Percentiles rank a stretch among this genome's conserved stretches.
phyloP scores from a whole-genome alignment of 2,329 filamentous ascomycete genomes.

The Grosmannia clavigera region DNA sequence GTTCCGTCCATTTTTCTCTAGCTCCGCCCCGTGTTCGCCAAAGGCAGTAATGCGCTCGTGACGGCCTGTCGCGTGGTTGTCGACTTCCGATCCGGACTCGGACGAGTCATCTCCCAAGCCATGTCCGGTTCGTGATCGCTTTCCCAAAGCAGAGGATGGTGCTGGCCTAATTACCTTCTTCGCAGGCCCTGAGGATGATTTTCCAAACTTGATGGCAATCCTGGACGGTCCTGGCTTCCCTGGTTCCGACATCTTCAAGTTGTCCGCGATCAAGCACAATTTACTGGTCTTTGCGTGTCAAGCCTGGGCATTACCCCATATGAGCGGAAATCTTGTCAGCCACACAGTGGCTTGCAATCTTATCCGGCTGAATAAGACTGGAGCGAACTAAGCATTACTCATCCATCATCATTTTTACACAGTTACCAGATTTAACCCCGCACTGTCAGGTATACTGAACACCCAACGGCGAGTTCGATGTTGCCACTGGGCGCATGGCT shows the following conservation, averaged over 20 bases:
- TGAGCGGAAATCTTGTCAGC: neutral
- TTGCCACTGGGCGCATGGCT: no score
- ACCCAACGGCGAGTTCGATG: no score
- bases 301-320: neutral
- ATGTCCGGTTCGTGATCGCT: conserved; percentile 29
- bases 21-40: conserved; percentile 16
- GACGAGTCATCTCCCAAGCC: conserved; percentile 29
- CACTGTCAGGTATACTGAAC: no score
- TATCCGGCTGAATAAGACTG: neutral
- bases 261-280: neutral
- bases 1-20: conserved; percentile 10
- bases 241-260: conserved; percentile 24
- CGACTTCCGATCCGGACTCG: conserved; percentile 25
- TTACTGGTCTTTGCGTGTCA: neutral
- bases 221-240: conserved; percentile 21
- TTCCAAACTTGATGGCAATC: conserved; percentile 38
- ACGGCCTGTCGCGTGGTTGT: conserved; percentile 12
- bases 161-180: conserved; percentile 20
- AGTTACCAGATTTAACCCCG: no score
- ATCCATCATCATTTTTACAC: neutral
- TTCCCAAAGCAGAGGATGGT: conserved; percentile 33
- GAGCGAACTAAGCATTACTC: neutral
- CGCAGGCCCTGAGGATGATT: conserved; percentile 6
- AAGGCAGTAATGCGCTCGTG: conserved; percentile 22
- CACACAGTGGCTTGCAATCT: neutral